These are phyloP conservation scores for Rhizopogon vulgaris DNA, from an alignment of 768 basidiomycete species.

Conservation along the genomic window DNA sequence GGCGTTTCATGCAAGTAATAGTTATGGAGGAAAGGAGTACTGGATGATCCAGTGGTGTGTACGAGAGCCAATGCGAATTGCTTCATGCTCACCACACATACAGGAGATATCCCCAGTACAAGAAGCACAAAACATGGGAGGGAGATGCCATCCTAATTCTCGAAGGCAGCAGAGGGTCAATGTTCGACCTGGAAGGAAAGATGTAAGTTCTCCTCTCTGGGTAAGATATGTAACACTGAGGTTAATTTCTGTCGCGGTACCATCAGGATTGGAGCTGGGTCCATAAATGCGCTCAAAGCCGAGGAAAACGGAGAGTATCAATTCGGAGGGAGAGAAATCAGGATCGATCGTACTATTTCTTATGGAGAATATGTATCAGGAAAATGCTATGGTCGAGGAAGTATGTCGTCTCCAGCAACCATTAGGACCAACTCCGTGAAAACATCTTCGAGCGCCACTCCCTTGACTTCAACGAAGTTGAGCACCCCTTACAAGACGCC, in stretches of 20 bases:
- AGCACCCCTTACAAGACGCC: constrained; percentile 17
- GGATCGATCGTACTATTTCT: constrained; percentile 54
- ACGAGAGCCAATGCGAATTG: neutral
- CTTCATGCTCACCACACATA: neutral
- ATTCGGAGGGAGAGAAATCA: constrained; percentile 54
- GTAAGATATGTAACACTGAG: neutral
- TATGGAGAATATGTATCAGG: constrained; percentile 57
- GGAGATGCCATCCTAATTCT: constrained; percentile 68
- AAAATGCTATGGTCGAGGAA: constrained; percentile 48
- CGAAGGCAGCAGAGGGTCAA: constrained; percentile 35
- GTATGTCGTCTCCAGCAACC: constrained; percentile 10
- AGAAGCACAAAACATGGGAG: constrained; percentile 91
- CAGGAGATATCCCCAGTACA: constrained; percentile 65
- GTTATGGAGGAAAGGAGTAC: constrained; percentile 30
- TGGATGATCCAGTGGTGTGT: constrained; percentile 80
- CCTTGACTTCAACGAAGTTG: constrained; percentile 24
- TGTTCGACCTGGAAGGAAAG: constrained; percentile 63
- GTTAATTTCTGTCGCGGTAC: neutral
- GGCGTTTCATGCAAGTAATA: constrained; percentile 8
- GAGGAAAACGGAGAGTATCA: constrained; percentile 31
- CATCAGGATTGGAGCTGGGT: constrained; percentile 49
- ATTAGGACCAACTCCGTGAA: constrained; percentile 23
- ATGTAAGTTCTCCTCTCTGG: constrained; percentile 36
- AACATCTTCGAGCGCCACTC: constrained; percentile 5
- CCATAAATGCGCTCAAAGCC: constrained; percentile 32